Percentiles rank a stretch among this genome's conserved stretches.
phyloP scores from a whole-genome alignment of 768 basidiomycete genomes.

The Strobilomyces echinocephalus region DNA sequence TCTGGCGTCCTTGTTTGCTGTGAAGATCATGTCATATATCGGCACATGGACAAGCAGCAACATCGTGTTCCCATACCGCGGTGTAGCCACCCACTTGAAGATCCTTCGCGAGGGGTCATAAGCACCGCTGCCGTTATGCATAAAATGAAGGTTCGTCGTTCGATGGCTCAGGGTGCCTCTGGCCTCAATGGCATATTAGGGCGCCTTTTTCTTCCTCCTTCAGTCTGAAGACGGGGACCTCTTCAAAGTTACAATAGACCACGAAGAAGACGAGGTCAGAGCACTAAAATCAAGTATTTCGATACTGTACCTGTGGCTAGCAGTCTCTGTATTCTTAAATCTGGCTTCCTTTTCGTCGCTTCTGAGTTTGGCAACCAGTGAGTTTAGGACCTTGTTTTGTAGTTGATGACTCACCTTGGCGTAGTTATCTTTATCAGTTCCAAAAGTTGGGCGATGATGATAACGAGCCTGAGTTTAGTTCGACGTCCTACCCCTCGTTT shows the following conservation, averaged over 20 bases:
- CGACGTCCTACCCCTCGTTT: constrained; percentile 75
- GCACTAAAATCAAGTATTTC: constrained; percentile 97
- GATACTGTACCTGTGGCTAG: constrained; percentile 95
- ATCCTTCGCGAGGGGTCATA: constrained; percentile 78
- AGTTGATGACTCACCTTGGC: constrained; percentile 11
- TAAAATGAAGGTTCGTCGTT: constrained; percentile 87
- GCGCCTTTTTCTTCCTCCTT: constrained; percentile 99
- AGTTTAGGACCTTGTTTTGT: constrained; percentile 29
- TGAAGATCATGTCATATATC: constrained; percentile 97
- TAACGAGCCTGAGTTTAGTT: constrained; percentile 86
- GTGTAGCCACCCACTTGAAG: constrained; percentile 79
- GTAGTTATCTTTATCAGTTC: constrained; percentile 93
- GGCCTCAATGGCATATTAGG: constrained; percentile 42
- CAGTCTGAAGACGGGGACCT: constrained; percentile 98
- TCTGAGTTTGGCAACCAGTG: constrained; percentile 98
- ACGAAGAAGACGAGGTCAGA: constrained; percentile 93
- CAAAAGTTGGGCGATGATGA: constrained; percentile 98
- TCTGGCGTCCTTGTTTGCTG: constrained; percentile 99
- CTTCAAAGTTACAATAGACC: constrained; percentile 97
- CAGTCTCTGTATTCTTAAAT: constrained; percentile 94
- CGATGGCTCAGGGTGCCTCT: not conserved
- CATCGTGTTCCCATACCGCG: constrained; percentile 97
- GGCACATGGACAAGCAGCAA: constrained; percentile 88
- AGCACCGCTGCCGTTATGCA: constrained; percentile 97
- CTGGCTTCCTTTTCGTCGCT: constrained; percentile 95